Evolutionary conservation across 805 yeast species (phyloP).

Genomic region (Saccharomycopsis fibuligera): DNA sequence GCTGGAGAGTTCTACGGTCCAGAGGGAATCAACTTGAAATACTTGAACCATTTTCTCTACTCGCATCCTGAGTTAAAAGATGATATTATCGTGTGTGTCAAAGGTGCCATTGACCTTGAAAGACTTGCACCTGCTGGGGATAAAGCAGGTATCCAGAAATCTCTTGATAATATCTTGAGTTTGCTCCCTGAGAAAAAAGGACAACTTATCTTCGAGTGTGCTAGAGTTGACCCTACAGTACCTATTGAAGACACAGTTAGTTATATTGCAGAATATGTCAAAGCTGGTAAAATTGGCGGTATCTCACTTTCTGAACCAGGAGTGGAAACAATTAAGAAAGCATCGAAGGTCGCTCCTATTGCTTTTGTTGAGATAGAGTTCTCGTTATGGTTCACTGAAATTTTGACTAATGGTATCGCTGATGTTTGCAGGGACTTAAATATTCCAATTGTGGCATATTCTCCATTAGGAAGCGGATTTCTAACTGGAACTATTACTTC

Average conservation of each 20-base stretch:
- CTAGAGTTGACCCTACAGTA: constrained; percentile 57
- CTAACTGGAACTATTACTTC: constrained; percentile 56
- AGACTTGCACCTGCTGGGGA: constrained; percentile 44
- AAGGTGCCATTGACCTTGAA: constrained; percentile 47
- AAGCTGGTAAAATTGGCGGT: constrained; percentile 60
- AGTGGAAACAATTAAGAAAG: constrained; percentile 53
- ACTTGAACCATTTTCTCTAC: constrained; percentile 51
- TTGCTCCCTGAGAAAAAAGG: constrained; percentile 43
- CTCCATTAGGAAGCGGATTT: constrained; percentile 78
- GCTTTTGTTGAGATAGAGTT: constrained; percentile 73
- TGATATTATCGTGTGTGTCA: constrained; percentile 56
- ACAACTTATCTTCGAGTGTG: constrained; percentile 66
- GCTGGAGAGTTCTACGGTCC: constrained; percentile 78
- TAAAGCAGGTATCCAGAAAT: constrained; percentile 37
- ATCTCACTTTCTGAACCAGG: constrained; percentile 71
- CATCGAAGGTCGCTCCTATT: constrained; percentile 50
- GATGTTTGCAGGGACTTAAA: constrained; percentile 48
- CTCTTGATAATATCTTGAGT: constrained; percentile 39
- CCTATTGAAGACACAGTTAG: constrained; percentile 56
- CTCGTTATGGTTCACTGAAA: constrained; percentile 65
- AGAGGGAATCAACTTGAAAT: constrained; percentile 50
- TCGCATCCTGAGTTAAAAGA: constrained; percentile 48
- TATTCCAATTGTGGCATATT: constrained; percentile 71
- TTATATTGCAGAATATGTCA: constrained; percentile 51
- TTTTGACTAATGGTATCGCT: constrained; percentile 56